Evolutionary conservation across 192 early-diverging fungal species (phyloP), one percentile per base, ranked within the genome.

Genomic region (Coemansia aciculifera): DNA sequence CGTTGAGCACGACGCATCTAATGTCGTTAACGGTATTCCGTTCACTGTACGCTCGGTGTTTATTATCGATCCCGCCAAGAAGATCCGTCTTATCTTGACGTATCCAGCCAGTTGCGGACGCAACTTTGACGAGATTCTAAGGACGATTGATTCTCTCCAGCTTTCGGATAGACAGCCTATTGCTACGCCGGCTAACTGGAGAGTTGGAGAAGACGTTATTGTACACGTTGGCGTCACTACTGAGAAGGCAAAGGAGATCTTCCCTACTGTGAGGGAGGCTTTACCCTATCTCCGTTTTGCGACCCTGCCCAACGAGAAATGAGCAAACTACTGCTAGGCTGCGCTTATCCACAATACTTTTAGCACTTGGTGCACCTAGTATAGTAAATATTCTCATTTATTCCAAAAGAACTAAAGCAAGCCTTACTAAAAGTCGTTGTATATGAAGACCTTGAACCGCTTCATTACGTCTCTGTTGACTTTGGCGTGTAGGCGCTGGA

Each of bases 121-220:
- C 68, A 99, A 98, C 90, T 97, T 98, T 90, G 89, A 94, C 74
- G 97, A 99, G 86, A 90, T 99, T 75, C 75, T 99, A 73, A 91
- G 97, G 32, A 89, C 90, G 6, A 87, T 97, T 42, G 97, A 99
- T 85, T 94, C 94, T 29, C 85, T 99, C 59, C 94, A 97, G 86
- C 79, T 98, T 32, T 89, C 89, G 54, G 95, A 99, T 79, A 87
- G 84, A 66, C 87, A 93, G 77, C 88, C 90, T 29, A 90, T 99
- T 71, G 93, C 94, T 38, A 99, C 97, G 27, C 97, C 97, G 13
- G 95, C 89, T 69, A 90, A 95, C 84, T 99, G 97, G 97, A 88
- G 85, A 74, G 84, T 87, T 29, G 91, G 90, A 19, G 87, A 91
- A 46, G 90, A 95, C 52, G 95, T 98, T 38, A 97, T 99, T 73